A percentile compares a stretch with the other conserved stretches of the same genome.
These are phyloP conservation scores for Aaosphaeria arxii DNA, from an alignment of 2,329 filamentous ascomycete species.

Conservation along the genomic window DNA sequence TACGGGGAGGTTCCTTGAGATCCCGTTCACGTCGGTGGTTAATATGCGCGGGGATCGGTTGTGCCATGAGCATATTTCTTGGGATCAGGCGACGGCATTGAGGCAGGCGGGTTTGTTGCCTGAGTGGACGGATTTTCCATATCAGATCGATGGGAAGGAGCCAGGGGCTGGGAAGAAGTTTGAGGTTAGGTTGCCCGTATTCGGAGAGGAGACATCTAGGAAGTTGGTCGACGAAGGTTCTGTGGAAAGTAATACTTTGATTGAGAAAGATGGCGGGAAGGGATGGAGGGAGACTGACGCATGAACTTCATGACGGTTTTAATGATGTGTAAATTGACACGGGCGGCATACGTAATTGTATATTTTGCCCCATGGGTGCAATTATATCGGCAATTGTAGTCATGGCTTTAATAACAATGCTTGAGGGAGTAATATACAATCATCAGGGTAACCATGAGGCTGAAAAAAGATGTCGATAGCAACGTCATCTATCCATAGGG, in stretches of 20 bases:
- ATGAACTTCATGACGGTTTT: no score
- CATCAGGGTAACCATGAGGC: no score
- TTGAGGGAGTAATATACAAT: no score
- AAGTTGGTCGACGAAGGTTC: slow-evolving; percentile 52
- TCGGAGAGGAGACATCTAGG: slow-evolving; percentile 52
- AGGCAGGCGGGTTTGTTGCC: slow-evolving; percentile 62
- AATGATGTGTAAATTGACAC: no score
- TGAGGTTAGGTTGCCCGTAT: slow-evolving; percentile 62
- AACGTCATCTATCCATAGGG: no score
- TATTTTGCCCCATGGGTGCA: no score
- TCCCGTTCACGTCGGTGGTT: slow-evolving; percentile 64
- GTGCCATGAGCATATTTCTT: slow-evolving; percentile 69
- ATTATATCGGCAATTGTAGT: no score
- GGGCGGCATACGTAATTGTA: no score
- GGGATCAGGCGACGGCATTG: slow-evolving; percentile 65
- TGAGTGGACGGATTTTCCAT: slow-evolving; percentile 62
- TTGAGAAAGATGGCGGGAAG: slow-evolving; percentile 26
- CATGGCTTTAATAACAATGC: no score
- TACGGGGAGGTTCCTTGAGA: slow-evolving; percentile 40
- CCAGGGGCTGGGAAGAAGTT: slow-evolving; percentile 42
- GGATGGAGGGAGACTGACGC: slow-evolving; percentile 27
- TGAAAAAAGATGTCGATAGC: no score
- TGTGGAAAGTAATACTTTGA: slow-evolving; percentile 57
- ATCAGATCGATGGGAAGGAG: slow-evolving; percentile 23
- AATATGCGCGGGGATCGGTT: slow-evolving; percentile 66